Base-by-base conservation (phyloP, 2,329 filamentous ascomycete genomes). In the Scytalidium lignicola region DNA sequence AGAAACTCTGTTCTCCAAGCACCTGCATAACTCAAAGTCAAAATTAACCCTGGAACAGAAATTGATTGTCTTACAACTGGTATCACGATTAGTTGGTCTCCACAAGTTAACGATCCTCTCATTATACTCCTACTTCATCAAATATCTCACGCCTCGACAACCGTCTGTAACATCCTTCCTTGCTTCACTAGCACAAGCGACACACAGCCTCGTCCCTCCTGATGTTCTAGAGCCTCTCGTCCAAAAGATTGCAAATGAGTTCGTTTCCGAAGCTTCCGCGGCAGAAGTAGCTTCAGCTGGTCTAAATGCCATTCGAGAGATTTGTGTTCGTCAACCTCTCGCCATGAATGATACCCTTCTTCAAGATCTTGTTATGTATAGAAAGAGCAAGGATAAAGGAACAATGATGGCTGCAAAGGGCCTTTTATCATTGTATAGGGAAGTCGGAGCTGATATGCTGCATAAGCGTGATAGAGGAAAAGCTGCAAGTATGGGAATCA, bases 331-430 rank as follows among this genome's bases (percentile, higher is more conserved):
- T 55, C 93, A 99, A 63, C 92, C 93, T 1, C 74, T 97, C n/a
- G 91, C 91, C 5, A 97, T 99, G 88, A 90, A 83, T 46, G 91
- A 97, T 56, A 96, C 91, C 0, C 72, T 99, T n/a, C 72, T 99
- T 23, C 92, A 99, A 67, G 93, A 99, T 74, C 72, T 99, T 46
- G 90, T 97, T 9, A 87, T 93, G 74, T 97, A 99, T 70, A 82
- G 89, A 52, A 96, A 95, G 74, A 95, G 89, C 65, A 99, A 99
- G 66, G 93, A 99, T 65, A 99, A 97, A 74, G 91, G 92, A 51
- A 88, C 93, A n/a, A 91, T 95, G 80, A 97, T 99, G 93, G 93
- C 93, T 7, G 90, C 92, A 13, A 92, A 93, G 67, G 92, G 93
- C 55, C 74, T 99, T 6, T 74, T 99, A 40, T 90, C 89, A 20